Conservation (phyloP, 495 filamentous ascomycete species). For the Tuber microsphaerosporum region DNA sequence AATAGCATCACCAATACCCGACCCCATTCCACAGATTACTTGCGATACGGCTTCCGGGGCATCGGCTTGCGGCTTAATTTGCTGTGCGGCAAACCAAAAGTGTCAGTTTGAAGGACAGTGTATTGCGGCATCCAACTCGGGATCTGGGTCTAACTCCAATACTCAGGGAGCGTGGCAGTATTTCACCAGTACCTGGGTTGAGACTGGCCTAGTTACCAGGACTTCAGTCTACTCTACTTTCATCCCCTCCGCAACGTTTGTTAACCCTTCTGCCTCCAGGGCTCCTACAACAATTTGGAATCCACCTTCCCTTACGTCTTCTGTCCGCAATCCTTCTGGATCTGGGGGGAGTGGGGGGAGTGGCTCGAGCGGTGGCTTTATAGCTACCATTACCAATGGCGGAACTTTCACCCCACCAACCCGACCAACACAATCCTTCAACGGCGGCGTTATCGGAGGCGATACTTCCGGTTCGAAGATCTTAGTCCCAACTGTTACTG, state of each 20-base stretch:
- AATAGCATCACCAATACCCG: constrained; percentile 28
- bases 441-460: constrained; percentile 33
- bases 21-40: constrained; percentile 14
- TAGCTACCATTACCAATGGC: constrained; percentile 12
- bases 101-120: constrained; percentile 24
- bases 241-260: constrained; percentile 9
- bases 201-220: constrained; percentile 19
- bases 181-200: constrained; percentile 21
- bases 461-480: constrained; percentile 36
- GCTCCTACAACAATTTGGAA: constrained; percentile 18
- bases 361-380: constrained; percentile 16
- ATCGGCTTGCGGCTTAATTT: constrained; percentile 15
- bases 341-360: background rate
- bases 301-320: constrained; percentile 16
- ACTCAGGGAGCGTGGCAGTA: constrained; percentile 18
- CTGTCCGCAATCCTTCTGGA: constrained; percentile 14
- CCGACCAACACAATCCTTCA: constrained; percentile 29
- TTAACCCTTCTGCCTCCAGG: constrained; percentile 24
- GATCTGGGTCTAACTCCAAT: background rate
- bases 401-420: constrained; percentile 27
- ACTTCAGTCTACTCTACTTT: constrained; percentile 27
- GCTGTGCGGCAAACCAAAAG: constrained; percentile 15
- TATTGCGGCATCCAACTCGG: background rate
- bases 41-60: constrained; percentile 7
- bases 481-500: constrained; percentile 31